Percentiles rank a stretch among this genome's conserved stretches.
Evolutionary conservation across 2,329 filamentous ascomycete species (phyloP).

Genomic region (Falciphora oryzae): DNA sequence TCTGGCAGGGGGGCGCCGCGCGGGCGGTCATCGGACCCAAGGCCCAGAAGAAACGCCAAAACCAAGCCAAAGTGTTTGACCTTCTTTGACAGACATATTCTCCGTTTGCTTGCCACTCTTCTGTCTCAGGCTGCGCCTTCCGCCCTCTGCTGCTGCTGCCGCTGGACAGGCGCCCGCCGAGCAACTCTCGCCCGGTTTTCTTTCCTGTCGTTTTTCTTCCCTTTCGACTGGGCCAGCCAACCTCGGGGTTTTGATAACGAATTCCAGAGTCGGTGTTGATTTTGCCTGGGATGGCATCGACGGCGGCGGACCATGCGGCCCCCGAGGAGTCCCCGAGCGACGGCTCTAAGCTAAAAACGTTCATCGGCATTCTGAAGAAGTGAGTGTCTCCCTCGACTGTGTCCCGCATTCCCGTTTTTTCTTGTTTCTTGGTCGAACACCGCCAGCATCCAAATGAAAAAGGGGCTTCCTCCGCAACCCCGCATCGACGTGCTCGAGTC

Average conservation of each 20-base stretch:
- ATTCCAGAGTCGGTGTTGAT: not conserved
- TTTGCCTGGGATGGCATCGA: conserved; percentile 8
- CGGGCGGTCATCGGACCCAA: not conserved
- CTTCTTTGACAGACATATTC: not conserved
- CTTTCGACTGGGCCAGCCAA: no score
- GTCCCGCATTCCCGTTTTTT: not conserved
- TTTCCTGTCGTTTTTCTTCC: not conserved
- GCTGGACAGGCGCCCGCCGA: not conserved
- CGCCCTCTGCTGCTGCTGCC: not conserved
- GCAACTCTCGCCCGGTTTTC: not conserved
- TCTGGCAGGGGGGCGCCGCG: no score
- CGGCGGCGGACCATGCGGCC: conserved; percentile 1
- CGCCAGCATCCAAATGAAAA: not conserved
- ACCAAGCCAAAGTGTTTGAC: not conserved
- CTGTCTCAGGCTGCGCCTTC: not conserved
- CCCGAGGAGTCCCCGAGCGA: conserved; percentile 59
- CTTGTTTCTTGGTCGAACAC: not conserved
- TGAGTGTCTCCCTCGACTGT: conserved; percentile 36
- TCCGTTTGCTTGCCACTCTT: not conserved
- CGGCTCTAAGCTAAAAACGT: conserved; percentile 81
- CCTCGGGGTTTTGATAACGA: not conserved
- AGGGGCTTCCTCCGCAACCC: not conserved
- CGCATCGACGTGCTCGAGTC: not conserved
- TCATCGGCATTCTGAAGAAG: conserved; percentile 83
- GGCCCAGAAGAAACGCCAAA: not conserved